Percentiles rank a stretch among this genome's conserved stretches.
Evolutionary conservation across 78 protist species (phyloP).

Genomic region (Dictyostelium citrinum): DNA sequence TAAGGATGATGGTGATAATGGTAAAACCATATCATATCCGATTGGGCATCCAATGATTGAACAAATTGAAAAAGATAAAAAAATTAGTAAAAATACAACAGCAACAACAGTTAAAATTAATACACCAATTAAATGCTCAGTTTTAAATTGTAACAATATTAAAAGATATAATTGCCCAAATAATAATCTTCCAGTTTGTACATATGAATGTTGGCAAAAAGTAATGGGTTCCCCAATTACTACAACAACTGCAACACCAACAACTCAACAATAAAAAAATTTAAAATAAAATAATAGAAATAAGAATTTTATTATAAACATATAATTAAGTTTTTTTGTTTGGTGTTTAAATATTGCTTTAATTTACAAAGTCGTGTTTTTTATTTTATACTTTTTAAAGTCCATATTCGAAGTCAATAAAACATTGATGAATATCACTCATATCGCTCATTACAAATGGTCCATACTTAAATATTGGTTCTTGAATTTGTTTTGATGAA

Average conservation of each 20-base stretch:
- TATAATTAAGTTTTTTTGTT: neutral
- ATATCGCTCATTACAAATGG: slow-evolving; percentile 93
- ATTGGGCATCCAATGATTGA: neutral
- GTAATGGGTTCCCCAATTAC: neutral
- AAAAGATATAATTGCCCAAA: slow-evolving; percentile 67
- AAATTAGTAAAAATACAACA: neutral
- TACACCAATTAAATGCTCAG: slow-evolving; percentile 19
- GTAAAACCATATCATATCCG: slow-evolving; percentile 33
- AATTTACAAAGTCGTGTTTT: neutral
- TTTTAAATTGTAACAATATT: slow-evolving; percentile 19
- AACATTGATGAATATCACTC: slow-evolving; percentile 82
- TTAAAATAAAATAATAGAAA: neutral
- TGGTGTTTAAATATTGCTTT: neutral
- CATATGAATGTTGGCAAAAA: slow-evolving; percentile 49
- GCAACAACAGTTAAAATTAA: neutral
- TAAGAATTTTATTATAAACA: too few species aligned
- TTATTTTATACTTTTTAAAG: neutral
- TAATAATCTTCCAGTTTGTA: slow-evolving; percentile 52
- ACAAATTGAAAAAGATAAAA: neutral
- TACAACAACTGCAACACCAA: neutral
- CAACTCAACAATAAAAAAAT: neutral
- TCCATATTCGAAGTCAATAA: slow-evolving; percentile 60
- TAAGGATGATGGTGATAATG: slow-evolving; percentile 2
- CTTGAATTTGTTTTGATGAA: slow-evolving; percentile 69
- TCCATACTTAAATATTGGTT: slow-evolving; percentile 85